These are phyloP conservation scores for Fusarium tupiense DNA, from an alignment of 2,329 filamentous ascomycete genomes.

Conservation along the genomic window DNA sequence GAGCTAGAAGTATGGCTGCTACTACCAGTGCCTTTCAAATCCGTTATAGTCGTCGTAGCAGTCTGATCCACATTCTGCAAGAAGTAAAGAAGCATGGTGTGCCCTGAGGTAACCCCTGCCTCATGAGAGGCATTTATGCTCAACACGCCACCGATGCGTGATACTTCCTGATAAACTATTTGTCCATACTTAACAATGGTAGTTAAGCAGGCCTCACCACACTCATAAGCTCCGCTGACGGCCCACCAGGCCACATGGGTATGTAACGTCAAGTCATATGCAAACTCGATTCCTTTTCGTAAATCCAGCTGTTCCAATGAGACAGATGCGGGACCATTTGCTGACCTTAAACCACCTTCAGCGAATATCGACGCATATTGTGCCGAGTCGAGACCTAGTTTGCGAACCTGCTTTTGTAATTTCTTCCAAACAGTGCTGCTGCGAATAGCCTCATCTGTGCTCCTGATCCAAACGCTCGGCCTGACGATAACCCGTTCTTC, in stretches of 20 bases:
- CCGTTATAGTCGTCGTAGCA: too few species aligned
- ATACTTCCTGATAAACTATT: not conserved
- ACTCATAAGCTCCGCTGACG: not conserved
- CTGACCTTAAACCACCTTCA: not conserved
- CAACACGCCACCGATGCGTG: not conserved
- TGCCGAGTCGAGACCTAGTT: not conserved
- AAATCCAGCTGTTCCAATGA: not conserved
- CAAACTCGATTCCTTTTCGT: not conserved
- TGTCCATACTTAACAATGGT: not conserved
- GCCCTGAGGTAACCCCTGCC: not conserved
- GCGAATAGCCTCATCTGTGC: not conserved
- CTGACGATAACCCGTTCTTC: not conserved
- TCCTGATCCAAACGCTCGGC: constrained; percentile 1
- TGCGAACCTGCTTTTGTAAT: not conserved
- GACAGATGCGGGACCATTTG: not conserved
- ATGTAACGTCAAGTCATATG: not conserved
- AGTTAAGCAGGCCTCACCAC: not conserved
- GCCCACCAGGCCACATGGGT: not conserved
- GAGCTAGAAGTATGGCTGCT: not conserved
- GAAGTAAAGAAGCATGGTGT: not conserved
- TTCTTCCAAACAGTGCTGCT: not conserved
- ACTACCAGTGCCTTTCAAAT: not conserved
- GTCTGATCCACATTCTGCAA: not conserved
- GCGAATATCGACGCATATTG: not conserved
- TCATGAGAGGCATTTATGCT: not conserved